These are phyloP conservation scores for Purshia tridentata DNA, from an alignment of 306 rosid species.

Conservation along the genomic window DNA sequence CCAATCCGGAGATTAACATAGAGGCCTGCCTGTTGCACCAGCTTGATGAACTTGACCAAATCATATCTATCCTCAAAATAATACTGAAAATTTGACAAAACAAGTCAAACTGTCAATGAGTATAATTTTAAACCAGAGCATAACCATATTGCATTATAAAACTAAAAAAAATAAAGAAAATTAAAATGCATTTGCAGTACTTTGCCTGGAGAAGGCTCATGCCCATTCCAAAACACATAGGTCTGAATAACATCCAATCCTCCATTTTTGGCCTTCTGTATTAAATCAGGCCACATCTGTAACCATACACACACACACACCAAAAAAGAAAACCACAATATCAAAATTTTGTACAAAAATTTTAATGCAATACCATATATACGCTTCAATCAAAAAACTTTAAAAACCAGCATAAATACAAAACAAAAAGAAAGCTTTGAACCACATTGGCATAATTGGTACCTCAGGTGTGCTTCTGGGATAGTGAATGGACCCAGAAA, in stretches of 20 bases:
- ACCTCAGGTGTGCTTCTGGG: slow-evolving; percentile 98
- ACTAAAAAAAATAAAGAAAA: not conserved
- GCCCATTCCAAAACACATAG: slow-evolving; percentile 98
- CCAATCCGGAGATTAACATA: slow-evolving; percentile 94
- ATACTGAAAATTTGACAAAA: slow-evolving; percentile 46
- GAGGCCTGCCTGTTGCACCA: slow-evolving; percentile 89
- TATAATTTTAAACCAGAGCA: not conserved
- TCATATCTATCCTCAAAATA: slow-evolving; percentile 85
- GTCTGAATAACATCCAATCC: slow-evolving; percentile 93
- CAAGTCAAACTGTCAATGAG: slow-evolving; percentile 11
- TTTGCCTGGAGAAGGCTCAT: slow-evolving; percentile 84
- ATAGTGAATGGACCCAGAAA: slow-evolving; percentile 95
- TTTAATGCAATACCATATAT: not conserved
- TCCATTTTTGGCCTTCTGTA: slow-evolving; percentile 94
- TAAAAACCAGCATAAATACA: not conserved
- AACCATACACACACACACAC: slow-evolving; percentile 16
- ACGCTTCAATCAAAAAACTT: not conserved
- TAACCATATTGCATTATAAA: not conserved
- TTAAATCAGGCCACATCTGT: slow-evolving; percentile 92
- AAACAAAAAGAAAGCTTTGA: slow-evolving; percentile 10
- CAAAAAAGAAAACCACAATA: slow-evolving; percentile 6
- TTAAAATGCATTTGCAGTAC: slow-evolving; percentile 36
- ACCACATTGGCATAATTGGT: slow-evolving; percentile 31
- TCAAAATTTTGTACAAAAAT: not conserved
- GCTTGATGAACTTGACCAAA: slow-evolving; percentile 81